These are phyloP conservation scores for Rhizopogon vulgaris DNA, from an alignment of 768 basidiomycete genomes.

Conservation along the genomic window DNA sequence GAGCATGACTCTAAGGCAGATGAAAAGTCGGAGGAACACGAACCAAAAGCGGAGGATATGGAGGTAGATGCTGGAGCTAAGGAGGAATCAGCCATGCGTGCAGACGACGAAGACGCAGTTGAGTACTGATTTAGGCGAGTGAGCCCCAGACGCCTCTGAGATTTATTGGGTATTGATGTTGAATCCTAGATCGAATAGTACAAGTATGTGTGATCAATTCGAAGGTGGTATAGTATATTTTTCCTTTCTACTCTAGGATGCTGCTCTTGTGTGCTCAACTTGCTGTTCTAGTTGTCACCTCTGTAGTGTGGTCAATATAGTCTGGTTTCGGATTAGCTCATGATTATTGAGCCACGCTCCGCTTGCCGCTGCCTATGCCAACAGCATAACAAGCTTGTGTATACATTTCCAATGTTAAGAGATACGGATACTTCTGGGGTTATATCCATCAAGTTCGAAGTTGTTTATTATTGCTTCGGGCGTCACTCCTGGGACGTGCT, in stretches of 20 bases:
- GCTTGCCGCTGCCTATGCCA: too few relatives aligned
- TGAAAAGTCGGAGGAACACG: constrained; percentile 30
- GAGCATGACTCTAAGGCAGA: constrained; percentile 12
- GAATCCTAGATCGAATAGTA: not conserved
- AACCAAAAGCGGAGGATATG: constrained; percentile 26
- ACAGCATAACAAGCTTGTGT: too few relatives aligned
- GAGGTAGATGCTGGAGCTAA: constrained; percentile 21
- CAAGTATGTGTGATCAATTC: not conserved
- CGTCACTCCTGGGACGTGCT: not conserved
- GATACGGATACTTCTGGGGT: not conserved
- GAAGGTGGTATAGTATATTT: constrained; percentile 2
- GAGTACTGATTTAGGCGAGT: constrained; percentile 47
- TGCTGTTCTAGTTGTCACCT: constrained; percentile 1
- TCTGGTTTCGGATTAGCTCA: not conserved
- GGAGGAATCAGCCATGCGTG: constrained; percentile 41
- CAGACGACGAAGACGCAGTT: constrained; percentile 76
- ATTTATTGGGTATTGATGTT: not conserved
- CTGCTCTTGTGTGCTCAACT: not conserved
- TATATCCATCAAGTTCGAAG: not conserved
- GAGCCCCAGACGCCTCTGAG: not conserved
- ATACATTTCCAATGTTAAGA: not conserved
- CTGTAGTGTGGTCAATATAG: not conserved
- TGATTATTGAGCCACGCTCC: not conserved
- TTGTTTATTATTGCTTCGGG: not conserved
- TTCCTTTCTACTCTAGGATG: not conserved